Evolutionary conservation across 1,284 basidiomycete species (phyloP), one percentile per base, ranked within the genome.

Genomic region (Polyporus tsugae): DNA sequence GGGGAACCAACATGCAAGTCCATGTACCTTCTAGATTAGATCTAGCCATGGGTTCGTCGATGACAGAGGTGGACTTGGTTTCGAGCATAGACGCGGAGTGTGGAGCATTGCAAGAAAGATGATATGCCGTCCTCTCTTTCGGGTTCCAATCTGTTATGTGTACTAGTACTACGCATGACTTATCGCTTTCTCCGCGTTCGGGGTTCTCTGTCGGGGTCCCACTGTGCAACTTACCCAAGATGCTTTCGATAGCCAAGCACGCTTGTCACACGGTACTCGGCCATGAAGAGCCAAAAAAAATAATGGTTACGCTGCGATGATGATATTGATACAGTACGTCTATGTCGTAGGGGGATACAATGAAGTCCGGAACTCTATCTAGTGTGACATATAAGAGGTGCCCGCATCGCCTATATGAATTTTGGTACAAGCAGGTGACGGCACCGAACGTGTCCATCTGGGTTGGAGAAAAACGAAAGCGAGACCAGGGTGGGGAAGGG

Each of bases 341-440:
- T 58, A 35, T 58, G 55, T n/a, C 35, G 38, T 38, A 58, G 29
- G 29, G 29, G 29, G 29, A 29, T 55, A 6, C 52, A 55, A 55
- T 19, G 29, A 55, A 19, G 17, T 33, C 15, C 29, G 2, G 19
- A 38, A 58, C 1, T 58, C 55, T 58, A 58, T 13, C 36, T 58
- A 38, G 35, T 38, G 55, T 58, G 55, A 19, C 55, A 58, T 38
- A 58, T 10, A 38, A 58, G 35, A n/a, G 55, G 35, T 58, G 55
- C 55, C 55, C n/a, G 55, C 55, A 58, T 58, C 55, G 10, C 55
- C 9, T 38, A 5, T 6, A n/a, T 58, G n/a, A 5, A 35, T 58
- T 58, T 58, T 36, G 35, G 55, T 58, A 55, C 53, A 55, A 35
- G 46, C 4, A 29, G 11, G n/a, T 13, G 46, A 11, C 2, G 17